Evolutionary conservation across 2,329 filamentous ascomycete species (phyloP).

Genomic region (Pseudodiploospora longispora): DNA sequence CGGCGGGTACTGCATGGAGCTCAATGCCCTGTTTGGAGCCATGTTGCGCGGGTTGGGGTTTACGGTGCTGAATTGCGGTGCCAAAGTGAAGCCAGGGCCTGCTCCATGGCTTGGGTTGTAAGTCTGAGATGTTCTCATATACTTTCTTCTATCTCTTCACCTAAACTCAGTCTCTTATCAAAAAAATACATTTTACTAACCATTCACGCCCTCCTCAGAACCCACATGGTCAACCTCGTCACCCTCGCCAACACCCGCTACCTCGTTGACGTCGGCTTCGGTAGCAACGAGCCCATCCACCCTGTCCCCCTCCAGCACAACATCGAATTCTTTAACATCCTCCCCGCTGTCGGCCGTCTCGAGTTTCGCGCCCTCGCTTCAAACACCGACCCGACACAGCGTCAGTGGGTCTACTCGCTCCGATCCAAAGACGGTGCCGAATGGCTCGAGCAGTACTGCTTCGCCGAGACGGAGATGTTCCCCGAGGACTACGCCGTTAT

Average conservation of each 20-base stretch:
- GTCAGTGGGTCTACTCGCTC: constrained; percentile 32
- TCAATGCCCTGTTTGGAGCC: constrained; percentile 36
- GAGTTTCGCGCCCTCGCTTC: constrained; percentile 22
- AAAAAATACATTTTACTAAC: too few species aligned
- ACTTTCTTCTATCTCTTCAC: too few species aligned
- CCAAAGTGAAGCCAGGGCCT: constrained; percentile 22
- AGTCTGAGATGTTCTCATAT: constrained; percentile 1
- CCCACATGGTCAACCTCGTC: constrained; percentile 53
- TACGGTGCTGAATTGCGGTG: constrained; percentile 41
- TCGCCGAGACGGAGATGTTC: constrained; percentile 41
- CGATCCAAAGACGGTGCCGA: constrained; percentile 19
- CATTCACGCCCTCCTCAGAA: constrained; percentile 24
- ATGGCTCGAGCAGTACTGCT: constrained; percentile 43
- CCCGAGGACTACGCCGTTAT: constrained; percentile 39
- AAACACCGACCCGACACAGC: constrained; percentile 25
- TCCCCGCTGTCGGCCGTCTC: constrained; percentile 37
- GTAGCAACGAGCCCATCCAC: constrained; percentile 32
- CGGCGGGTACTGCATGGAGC: constrained; percentile 49
- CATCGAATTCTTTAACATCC: constrained; percentile 28
- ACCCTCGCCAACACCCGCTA: constrained; percentile 39
- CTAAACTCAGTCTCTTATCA: too few species aligned
- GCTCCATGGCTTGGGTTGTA: constrained; percentile 19
- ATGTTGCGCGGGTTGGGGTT: constrained; percentile 42
- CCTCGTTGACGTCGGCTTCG: constrained; percentile 54
- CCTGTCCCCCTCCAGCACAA: constrained; percentile 24